Percentiles rank a stretch among this genome's conserved stretches.
These are phyloP conservation scores for Beauveria pseudobassiana DNA, from an alignment of 2,329 filamentous ascomycete species.

Conservation along the genomic window DNA sequence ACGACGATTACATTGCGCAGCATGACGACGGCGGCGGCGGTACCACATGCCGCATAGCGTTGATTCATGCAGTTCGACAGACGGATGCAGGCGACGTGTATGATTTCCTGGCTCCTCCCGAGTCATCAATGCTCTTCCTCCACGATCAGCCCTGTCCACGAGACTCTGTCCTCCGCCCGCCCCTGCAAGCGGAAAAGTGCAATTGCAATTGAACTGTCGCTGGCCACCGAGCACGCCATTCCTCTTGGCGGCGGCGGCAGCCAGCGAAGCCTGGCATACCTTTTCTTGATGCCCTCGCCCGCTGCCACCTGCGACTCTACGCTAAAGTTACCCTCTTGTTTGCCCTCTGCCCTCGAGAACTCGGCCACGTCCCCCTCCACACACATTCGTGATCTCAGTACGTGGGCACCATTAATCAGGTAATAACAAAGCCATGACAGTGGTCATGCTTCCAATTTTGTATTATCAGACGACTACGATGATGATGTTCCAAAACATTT, in stretches of 20 bases:
- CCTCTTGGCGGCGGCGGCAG: neutral
- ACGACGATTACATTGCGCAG: neutral
- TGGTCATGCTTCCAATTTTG: no score
- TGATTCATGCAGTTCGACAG: neutral
- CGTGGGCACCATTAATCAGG: no score
- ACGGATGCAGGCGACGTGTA: constrained; percentile 9
- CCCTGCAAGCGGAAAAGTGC: neutral
- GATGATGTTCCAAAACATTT: no score
- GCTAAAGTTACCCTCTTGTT: neutral
- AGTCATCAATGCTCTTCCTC: neutral
- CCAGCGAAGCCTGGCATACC: neutral
- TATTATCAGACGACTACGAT: no score
- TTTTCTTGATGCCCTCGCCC: neutral
- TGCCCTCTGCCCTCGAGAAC: neutral
- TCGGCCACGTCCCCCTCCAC: neutral
- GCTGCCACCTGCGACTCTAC: neutral
- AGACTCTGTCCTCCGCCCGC: neutral
- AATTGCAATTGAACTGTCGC: neutral
- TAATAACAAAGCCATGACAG: no score
- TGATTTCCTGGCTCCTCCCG: neutral
- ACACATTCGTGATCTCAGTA: neutral
- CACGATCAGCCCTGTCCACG: neutral
- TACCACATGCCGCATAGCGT: neutral
- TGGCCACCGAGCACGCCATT: constrained; percentile 5
- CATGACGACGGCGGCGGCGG: neutral